Base-by-base conservation (phyloP, 352 stramenopile genomes). In the Proteromonas lacertae region DNA sequence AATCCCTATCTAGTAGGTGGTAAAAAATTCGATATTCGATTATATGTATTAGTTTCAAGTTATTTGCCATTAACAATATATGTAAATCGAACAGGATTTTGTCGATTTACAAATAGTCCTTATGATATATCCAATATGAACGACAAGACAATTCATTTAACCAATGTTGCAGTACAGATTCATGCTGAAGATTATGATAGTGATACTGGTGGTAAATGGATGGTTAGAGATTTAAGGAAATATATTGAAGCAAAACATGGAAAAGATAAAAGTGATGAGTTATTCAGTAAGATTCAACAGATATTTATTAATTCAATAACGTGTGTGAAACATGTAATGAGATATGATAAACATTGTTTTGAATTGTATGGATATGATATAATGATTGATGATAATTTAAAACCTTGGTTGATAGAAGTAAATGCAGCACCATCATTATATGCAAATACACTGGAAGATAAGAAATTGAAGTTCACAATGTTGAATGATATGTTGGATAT, bases 281-380 rank as follows among this genome's bases (percentile, higher is more conserved):
- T 73, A 59, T 23, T 52, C 75, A 17, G 42, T 67, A 32, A 71
- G 30, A 44, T 41, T 24, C 39, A 42, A 20, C 26, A 40, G 25
- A 47, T 54, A n/a, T 46, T 61, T 16, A 41, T 60, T 18, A 41
- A 51, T 8, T 53, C 50, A 17, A 33, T 68, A 17, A 37, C 67
- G 8, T 36, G 61, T 25, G 69, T 87, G 19, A 68, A 89, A 51
- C 72, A 84, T 41, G 64, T 78, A 41, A 87, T 90, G 43, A 82
- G 90, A 38, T 74, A 79, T 38, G 74, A 89, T 55, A 82, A 82
- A 41, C 66, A 83, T 43, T 83, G 74, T 60, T 90, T 86, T 44
- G 73, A 89, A 47, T 78, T 69, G 44, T 89, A 87, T 45, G 73
- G 73, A 38, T 89, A 86, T 53, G 73, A 89, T 50, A 71, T 89